Evolutionary conservation across 2,329 filamentous ascomycete genomes (phyloP).

Genomic region (Dactylellina haptotyla): DNA sequence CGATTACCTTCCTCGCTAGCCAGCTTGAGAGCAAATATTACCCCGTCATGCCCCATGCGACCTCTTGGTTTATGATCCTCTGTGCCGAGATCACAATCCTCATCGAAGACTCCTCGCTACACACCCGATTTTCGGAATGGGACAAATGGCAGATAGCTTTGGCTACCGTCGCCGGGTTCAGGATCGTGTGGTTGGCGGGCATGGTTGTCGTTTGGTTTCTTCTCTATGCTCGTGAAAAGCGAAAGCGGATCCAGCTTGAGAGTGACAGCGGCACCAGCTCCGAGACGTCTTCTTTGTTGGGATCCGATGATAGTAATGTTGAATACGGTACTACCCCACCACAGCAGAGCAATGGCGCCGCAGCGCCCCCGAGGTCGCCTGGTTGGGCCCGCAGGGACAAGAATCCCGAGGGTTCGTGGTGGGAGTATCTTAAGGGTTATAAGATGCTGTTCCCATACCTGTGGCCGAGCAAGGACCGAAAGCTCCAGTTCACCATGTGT

Average conservation of each 20-base stretch:
- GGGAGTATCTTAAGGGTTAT: conserved; percentile 93
- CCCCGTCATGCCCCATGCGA: conserved; percentile 80
- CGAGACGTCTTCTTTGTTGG: conserved; percentile 50
- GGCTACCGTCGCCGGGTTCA: conserved; percentile 58
- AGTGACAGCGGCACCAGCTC: conserved; percentile 62
- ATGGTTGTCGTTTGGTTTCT: conserved; percentile 57
- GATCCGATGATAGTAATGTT: conserved; percentile 59
- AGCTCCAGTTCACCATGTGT: conserved; percentile 80
- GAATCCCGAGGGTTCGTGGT: conserved; percentile 82
- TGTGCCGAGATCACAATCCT: conserved; percentile 78
- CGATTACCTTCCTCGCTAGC: conserved; percentile 80
- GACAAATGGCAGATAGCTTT: conserved; percentile 59
- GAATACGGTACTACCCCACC: conserved; percentile 56
- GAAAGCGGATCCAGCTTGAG: conserved; percentile 57
- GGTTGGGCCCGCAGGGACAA: conserved; percentile 92
- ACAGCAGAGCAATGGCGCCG: conserved; percentile 61
- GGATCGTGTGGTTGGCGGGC: conserved; percentile 49
- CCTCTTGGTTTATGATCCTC: conserved; percentile 80
- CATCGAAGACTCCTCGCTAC: conserved; percentile 73
- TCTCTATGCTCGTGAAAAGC: conserved; percentile 49
- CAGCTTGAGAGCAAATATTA: conserved; percentile 84
- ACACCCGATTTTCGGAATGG: conserved; percentile 63
- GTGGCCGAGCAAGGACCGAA: conserved; percentile 84
- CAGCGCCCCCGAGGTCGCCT: conserved; percentile 74
- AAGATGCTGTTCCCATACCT: conserved; percentile 94